phyloP scores from a whole-genome alignment of 1,284 basidiomycete species.

The Rhodotorula sp. region DNA sequence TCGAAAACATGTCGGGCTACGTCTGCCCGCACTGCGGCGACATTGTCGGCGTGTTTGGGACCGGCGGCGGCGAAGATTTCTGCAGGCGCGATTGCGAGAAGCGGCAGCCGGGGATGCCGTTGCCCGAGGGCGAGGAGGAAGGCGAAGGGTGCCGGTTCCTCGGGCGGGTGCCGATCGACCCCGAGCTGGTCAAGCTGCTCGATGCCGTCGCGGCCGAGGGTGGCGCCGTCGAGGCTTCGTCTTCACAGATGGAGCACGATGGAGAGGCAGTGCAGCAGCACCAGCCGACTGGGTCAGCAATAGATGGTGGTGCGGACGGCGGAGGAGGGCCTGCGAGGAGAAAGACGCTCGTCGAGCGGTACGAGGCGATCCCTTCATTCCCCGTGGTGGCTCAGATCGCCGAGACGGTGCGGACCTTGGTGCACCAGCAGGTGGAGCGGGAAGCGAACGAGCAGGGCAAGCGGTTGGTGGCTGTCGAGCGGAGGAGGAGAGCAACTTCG shows the following conservation, averaged over 20 bases:
- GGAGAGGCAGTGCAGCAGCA: no score
- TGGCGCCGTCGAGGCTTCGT: not conserved
- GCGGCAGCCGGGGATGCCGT: conserved; percentile 9
- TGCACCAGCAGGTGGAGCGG: conserved; percentile 35
- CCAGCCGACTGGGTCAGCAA: not conserved
- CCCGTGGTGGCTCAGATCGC: conserved; percentile 51
- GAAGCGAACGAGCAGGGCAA: conserved; percentile 5
- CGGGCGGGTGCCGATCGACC: conserved; percentile 90
- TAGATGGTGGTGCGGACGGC: not conserved
- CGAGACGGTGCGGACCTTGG: conserved; percentile 42
- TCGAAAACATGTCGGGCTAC: conserved; percentile 99
- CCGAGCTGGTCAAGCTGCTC: conserved; percentile 80
- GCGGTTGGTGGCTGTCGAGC: not conserved
- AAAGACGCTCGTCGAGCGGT: conserved; percentile 48
- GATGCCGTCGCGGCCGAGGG: conserved; percentile 62
- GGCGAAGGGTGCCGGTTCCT: conserved; percentile 61
- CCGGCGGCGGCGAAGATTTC: conserved; percentile 78
- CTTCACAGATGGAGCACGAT: no score
- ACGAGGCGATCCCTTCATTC: conserved; percentile 50
- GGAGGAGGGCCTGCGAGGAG: not conserved
- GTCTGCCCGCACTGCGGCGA: conserved; percentile 83
- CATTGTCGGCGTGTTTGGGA: conserved; percentile 91
- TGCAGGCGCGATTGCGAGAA: conserved; percentile 38
- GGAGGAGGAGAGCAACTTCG: not conserved
- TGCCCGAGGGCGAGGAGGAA: conserved; percentile 21